Evolutionary conservation across 2,329 filamentous ascomycete genomes (phyloP).

Genomic region (Aspergillus persii): DNA sequence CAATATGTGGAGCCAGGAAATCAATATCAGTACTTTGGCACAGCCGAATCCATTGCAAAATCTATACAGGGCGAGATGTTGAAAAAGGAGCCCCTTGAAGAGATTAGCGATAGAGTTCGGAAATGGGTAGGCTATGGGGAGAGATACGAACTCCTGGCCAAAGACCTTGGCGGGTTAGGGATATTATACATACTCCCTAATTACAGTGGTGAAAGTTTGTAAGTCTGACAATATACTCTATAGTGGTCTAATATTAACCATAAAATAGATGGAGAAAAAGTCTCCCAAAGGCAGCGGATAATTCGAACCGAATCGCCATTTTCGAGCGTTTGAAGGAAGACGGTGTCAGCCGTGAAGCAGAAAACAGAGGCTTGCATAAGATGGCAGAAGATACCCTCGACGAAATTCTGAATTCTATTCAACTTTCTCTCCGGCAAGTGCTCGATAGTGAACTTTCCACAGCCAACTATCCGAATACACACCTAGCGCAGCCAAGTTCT

Average conservation of each 20-base stretch:
- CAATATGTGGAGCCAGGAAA: slow-evolving; percentile 1
- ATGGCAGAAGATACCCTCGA: neutral
- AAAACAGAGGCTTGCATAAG: neutral
- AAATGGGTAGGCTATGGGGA: slow-evolving; percentile 1
- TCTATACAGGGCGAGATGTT: neutral
- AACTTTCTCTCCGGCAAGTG: too few species aligned
- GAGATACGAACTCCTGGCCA: neutral
- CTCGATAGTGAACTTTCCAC: too few species aligned
- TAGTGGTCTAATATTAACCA: neutral
- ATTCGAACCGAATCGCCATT: neutral
- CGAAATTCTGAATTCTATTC: too few species aligned
- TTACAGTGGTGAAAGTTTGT: neutral
- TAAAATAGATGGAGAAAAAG: slow-evolving; percentile 1
- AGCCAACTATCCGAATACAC: too few species aligned
- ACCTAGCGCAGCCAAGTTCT: too few species aligned
- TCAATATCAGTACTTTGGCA: slow-evolving; percentile 1
- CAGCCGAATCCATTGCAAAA: neutral
- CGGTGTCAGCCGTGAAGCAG: neutral
- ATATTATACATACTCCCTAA: slow-evolving; percentile 3
- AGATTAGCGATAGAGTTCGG: neutral
- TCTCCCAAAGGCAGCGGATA: neutral
- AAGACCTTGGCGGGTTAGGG: slow-evolving; percentile 1
- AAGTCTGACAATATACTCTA: neutral
- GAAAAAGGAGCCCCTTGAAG: neutral
- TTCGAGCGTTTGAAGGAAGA: neutral